Percentiles rank a stretch among this genome's conserved stretches.
phyloP scores from a whole-genome alignment of 2,329 filamentous ascomycete genomes.

The Claviceps spartinae region DNA sequence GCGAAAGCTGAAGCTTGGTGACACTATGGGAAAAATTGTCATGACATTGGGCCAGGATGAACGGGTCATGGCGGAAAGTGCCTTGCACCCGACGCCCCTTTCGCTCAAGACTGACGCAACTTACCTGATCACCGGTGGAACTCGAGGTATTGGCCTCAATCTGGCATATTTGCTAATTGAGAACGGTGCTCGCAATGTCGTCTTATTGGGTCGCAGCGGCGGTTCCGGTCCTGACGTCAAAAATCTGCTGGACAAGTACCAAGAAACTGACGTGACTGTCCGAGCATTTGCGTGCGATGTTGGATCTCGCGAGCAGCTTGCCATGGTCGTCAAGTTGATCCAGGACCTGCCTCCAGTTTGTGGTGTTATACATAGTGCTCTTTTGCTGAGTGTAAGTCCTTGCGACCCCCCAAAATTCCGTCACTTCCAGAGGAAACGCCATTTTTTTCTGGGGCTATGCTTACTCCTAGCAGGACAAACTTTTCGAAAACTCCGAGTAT shows the following conservation, averaged over 20 bases:
- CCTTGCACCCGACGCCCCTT: neutral
- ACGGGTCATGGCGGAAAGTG: constrained; percentile 4
- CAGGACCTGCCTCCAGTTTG: constrained; percentile 13
- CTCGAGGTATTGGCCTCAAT: constrained; percentile 2
- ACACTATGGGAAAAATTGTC: constrained; percentile 29
- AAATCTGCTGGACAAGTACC: constrained; percentile 1
- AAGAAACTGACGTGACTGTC: constrained; percentile 17
- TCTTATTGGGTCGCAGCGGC: constrained; percentile 3
- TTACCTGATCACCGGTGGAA: constrained; percentile 5
- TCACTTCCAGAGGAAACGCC: neutral
- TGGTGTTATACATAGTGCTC: constrained; percentile 18
- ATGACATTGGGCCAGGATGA: constrained; percentile 12
- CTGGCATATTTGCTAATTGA: constrained; percentile 4
- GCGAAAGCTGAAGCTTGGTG: constrained; percentile 24
- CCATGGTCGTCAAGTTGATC: constrained; percentile 1
- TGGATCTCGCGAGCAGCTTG: constrained; percentile 14
- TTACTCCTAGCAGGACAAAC: constrained; percentile 12
- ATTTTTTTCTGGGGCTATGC: neutral
- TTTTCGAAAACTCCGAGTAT: constrained; percentile 22
- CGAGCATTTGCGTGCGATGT: constrained; percentile 26
- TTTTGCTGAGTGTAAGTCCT: constrained; percentile 19
- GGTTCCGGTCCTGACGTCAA: constrained; percentile 4
- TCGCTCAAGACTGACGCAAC: constrained; percentile 3
- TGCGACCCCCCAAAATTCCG: too few relatives aligned
- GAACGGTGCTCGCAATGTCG: constrained; percentile 2